These are phyloP conservation scores for Clarireedia paspali DNA, from an alignment of 2,329 filamentous ascomycete genomes.

Conservation along the genomic window DNA sequence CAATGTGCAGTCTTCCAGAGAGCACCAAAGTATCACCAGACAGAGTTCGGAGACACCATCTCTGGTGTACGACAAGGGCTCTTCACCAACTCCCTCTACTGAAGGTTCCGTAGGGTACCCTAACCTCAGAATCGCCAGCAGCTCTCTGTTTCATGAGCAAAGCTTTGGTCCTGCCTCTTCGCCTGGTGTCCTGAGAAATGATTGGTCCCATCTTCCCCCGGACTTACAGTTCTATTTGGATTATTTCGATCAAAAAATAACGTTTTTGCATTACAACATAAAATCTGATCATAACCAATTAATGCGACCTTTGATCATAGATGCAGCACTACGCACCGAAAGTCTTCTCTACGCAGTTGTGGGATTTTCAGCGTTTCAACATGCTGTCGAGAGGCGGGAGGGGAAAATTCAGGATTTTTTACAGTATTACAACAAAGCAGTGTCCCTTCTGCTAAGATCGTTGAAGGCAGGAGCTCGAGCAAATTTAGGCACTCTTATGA, in stretches of 20 bases:
- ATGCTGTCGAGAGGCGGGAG: slow-evolving; percentile 60
- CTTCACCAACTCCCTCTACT: slow-evolving; percentile 46
- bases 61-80: slow-evolving; percentile 41
- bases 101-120: slow-evolving; percentile 28
- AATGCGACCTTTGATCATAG: slow-evolving; percentile 62
- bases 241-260: slow-evolving; percentile 73
- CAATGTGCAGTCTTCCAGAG: slow-evolving; percentile 33
- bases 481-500: slow-evolving; percentile 68
- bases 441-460: slow-evolving; percentile 65
- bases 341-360: slow-evolving; percentile 80
- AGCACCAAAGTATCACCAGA: slow-evolving; percentile 32
- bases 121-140: slow-evolving; percentile 13
- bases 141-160: slow-evolving; percentile 13
- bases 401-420: slow-evolving; percentile 77
- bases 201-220: slow-evolving; percentile 52
- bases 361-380: slow-evolving; percentile 83
- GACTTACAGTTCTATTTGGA: slow-evolving; percentile 73
- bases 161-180: slow-evolving; percentile 24
- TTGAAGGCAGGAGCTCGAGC: slow-evolving; percentile 65
- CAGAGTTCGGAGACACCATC: slow-evolving; percentile 48
- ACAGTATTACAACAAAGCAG: slow-evolving; percentile 82
- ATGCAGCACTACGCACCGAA: slow-evolving; percentile 67
- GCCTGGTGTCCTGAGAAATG: slow-evolving; percentile 25
- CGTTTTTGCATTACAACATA: slow-evolving; percentile 74
- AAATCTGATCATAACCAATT: slow-evolving; percentile 66